Evolutionary conservation across 352 stramenopile genomes (phyloP), one percentile per base, ranked within the genome.

Genomic region (Phytophthora multivora): DNA sequence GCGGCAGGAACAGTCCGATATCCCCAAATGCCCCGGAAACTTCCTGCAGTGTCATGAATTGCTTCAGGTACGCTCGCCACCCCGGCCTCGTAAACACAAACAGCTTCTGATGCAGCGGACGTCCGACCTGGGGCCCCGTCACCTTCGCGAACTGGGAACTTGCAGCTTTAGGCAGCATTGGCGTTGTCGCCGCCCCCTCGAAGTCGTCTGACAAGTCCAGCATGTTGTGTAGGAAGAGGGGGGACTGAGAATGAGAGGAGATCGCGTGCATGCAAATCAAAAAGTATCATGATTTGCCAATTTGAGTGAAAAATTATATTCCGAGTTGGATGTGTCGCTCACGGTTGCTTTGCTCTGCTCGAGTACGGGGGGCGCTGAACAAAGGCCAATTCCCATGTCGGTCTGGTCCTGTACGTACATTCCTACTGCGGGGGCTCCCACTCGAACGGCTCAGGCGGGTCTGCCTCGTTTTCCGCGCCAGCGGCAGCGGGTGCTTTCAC

Each of bases 361-460:
- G 54, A 55, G 18, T 59, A 12, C 36, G 39, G 52, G 48, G n/a
- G 30, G 43, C 33, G 30, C 31, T 43, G 47, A 54, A 43, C 47
- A 56, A 59, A 72, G 31, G 15, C 48, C 41, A 28, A 64, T 61
- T 41, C 64, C 59, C 28, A 61, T 55, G 43, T 68, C 51, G 57
- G 63, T 67, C 33, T 66, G 43, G 50, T 71, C 51, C 19, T 66
- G 47, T 66, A 58, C 50, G 61, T 53, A 50, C 51, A 58, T 40
- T 58, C 61, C 66, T 85, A 83, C 71, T 88, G 79, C 38, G 83
- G 83, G 11, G 89, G 90, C 33, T 89, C 91, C 96, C 96, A 99
- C 79, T 99, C 95, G 73, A 99, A 99, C 43, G 97, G 95, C 77
- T 98, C 90, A 48, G 96, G 96, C 30, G 95, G 85, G 50, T 97